Percentiles rank a stretch among this genome's conserved stretches.
Conservation (phyloP, 2,329 filamentous ascomycete genomes). For the Colletotrichum tabaci region DNA sequence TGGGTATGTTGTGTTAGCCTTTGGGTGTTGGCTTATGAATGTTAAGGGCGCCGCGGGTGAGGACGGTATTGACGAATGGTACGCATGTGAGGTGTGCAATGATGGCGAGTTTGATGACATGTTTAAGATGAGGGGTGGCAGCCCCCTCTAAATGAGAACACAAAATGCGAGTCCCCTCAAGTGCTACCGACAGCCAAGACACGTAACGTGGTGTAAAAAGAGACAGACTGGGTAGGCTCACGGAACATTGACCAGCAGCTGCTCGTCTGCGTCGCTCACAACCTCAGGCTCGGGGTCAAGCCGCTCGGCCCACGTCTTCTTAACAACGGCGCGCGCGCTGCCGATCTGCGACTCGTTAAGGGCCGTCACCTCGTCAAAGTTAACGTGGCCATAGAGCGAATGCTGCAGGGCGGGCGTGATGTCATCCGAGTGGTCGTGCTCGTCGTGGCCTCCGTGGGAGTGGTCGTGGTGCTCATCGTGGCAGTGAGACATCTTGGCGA, state of each 20-base stretch:
- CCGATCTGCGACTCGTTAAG: conserved; percentile 83
- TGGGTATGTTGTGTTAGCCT: conserved; percentile 52
- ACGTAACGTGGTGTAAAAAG: too few relatives aligned
- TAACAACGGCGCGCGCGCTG: conserved; percentile 81
- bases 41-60: too few relatives aligned
- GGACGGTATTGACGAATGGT: background rate
- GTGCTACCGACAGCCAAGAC: too few relatives aligned
- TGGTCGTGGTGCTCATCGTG: conserved; percentile 67
- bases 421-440: conserved; percentile 92
- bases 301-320: conserved; percentile 93
- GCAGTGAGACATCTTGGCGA: conserved; percentile 60
- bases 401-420: conserved; percentile 91
- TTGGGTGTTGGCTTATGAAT: background rate
- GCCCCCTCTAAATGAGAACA: too few relatives aligned
- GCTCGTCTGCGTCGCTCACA: conserved; percentile 89
- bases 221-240: conserved; percentile 61
- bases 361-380: conserved; percentile 87
- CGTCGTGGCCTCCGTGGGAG: conserved; percentile 67
- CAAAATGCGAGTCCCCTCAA: too few relatives aligned
- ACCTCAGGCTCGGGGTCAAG: conserved; percentile 81
- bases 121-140: too few relatives aligned
- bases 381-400: conserved; percentile 92
- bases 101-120: background rate
- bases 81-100: background rate
- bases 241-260: conserved; percentile 94